Evolutionary conservation across 1,284 basidiomycete species (phyloP).

Genomic region (Hypsizygus ulmarius): DNA sequence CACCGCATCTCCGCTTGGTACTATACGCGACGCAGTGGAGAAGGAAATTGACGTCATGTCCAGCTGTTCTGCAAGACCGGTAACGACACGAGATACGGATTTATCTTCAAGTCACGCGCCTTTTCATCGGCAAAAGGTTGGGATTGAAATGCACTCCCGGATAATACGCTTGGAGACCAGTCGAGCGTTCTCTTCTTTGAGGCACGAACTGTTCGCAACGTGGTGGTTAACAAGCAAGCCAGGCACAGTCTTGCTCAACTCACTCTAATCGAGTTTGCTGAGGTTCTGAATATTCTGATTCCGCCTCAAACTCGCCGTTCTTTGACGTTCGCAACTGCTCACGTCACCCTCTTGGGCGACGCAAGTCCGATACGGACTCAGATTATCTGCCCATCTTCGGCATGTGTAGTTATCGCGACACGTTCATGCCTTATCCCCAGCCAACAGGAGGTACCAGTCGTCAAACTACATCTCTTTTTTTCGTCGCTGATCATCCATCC

Average conservation of each 20-base stretch:
- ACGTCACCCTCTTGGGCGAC: not conserved
- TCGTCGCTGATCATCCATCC: too few relatives aligned
- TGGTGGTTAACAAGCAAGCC: not conserved
- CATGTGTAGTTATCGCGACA: too few relatives aligned
- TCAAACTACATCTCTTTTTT: too few relatives aligned
- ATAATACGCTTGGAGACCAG: not conserved
- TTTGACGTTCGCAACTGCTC: conserved; percentile 4
- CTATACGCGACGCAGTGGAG: not conserved
- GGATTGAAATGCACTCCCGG: not conserved
- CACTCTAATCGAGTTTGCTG: conserved; percentile 3
- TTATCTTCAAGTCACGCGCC: conserved; percentile 6
- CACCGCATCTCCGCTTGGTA: not conserved
- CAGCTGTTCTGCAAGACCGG: conserved; percentile 6
- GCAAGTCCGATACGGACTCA: conserved; percentile 3
- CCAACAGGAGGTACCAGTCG: too few relatives aligned
- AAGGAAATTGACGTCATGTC: conserved; percentile 12
- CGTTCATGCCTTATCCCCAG: too few relatives aligned
- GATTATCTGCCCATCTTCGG: not conserved
- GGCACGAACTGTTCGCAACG: conserved; percentile 4
- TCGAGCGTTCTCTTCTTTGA: not conserved
- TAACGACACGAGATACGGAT: not conserved
- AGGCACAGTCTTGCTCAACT: conserved; percentile 13
- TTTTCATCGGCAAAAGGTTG: conserved; percentile 13
- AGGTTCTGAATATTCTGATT: conserved; percentile 1
- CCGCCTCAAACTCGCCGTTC: not conserved